A percentile compares a stretch with the other conserved stretches of the same genome.
These are phyloP conservation scores for Babesia caballi DNA, from an alignment of 169 alveolate species.

Conservation along the genomic window DNA sequence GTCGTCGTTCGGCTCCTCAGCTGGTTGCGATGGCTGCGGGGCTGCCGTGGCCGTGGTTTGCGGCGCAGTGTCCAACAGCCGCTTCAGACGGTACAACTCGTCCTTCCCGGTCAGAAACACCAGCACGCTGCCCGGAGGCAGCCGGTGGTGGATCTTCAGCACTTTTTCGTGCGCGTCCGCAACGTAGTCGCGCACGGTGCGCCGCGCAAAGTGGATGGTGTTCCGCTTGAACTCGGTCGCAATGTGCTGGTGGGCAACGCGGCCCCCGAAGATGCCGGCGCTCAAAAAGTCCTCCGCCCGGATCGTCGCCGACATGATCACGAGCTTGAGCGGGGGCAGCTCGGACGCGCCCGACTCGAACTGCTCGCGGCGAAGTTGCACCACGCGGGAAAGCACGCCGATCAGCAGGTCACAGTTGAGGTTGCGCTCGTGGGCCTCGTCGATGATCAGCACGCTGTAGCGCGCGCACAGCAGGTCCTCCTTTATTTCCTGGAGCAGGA, in stretches of 20 bases:
- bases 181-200: constrained; percentile 62
- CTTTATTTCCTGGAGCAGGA: constrained; percentile 92
- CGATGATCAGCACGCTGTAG: constrained; percentile 95
- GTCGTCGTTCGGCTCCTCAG: constrained; percentile 30
- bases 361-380: constrained; percentile 21
- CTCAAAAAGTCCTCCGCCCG: constrained; percentile 68
- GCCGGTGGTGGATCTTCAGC: constrained; percentile 85
- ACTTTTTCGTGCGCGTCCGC: constrained; percentile 75
- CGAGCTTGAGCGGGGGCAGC: constrained; percentile 72
- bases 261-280: constrained; percentile 54
- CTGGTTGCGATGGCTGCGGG: background rate
- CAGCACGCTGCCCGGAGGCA: constrained; percentile 97
- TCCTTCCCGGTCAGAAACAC: constrained; percentile 96
- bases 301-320: constrained; percentile 99
- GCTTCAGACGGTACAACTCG: constrained; percentile 88
- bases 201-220: constrained; percentile 67
- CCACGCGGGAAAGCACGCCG: constrained; percentile 93
- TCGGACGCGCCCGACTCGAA: constrained; percentile 11
- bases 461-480: constrained; percentile 81
- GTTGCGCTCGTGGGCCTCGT: constrained; percentile 99
- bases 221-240: constrained; percentile 51
- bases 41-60: background rate
- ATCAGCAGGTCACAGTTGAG: constrained; percentile 96
- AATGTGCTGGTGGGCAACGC: constrained; percentile 58
- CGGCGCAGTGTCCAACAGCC: constrained; percentile 65